phyloP scores from a whole-genome alignment of 768 basidiomycete genomes.

The Phylloporus sp. region DNA sequence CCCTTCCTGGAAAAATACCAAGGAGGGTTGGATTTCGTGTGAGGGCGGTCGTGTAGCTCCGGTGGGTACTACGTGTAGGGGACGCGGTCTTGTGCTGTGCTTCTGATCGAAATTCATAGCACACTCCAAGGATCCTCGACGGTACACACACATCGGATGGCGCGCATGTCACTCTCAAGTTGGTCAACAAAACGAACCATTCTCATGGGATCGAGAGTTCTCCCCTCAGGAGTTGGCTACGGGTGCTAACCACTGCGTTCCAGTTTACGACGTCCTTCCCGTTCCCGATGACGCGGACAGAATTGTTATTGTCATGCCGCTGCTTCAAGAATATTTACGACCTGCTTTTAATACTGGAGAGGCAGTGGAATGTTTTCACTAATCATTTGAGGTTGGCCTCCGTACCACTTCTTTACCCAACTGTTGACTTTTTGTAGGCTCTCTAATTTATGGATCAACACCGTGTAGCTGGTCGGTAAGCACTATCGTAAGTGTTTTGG shows the following conservation, averaged over 20 bases:
- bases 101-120: conserved; percentile 2
- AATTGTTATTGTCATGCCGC: conserved; percentile 33
- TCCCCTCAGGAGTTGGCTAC: not conserved
- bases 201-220: conserved; percentile 19
- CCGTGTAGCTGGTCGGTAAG: conserved; percentile 13
- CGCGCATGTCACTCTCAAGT: conserved; percentile 30
- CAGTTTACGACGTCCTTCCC: conserved; percentile 19
- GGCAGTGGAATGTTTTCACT: conserved; percentile 22
- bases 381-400: conserved; percentile 28
- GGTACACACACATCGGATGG: no score
- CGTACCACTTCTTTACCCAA: fast-evolving
- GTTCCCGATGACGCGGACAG: no score
- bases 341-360: no score
- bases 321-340: conserved; percentile 21
- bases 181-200: conserved; percentile 6
- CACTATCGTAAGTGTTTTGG: not conserved
- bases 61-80: no score
- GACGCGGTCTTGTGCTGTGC: no score
- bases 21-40: not conserved
- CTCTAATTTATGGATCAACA: conserved; percentile 24
- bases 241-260: no score
- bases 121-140: conserved; percentile 5
- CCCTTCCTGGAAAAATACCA: conserved; percentile 12
- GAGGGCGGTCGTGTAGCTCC: conserved; percentile 3
- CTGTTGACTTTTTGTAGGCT: conserved; percentile 10